Percentiles rank a stretch among this genome's conserved stretches.
Conservation (phyloP, 2,329 filamentous ascomycete genomes). For the Cryphonectria naterciae region DNA sequence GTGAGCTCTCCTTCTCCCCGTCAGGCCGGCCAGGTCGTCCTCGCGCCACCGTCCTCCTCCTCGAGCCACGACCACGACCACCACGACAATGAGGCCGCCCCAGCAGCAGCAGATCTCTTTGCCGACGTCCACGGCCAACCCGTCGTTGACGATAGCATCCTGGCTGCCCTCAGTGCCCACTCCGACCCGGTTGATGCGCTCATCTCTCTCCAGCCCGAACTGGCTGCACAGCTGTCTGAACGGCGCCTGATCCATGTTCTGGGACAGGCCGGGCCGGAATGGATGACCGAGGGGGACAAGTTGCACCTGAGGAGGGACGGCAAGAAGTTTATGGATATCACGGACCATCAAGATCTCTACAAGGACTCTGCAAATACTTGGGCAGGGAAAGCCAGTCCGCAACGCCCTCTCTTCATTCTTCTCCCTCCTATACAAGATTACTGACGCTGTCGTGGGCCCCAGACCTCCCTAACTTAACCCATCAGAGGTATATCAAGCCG, state of each 20-base stretch:
- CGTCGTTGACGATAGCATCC: constrained; percentile 21
- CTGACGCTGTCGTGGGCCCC: neutral
- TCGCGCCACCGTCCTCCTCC: constrained; percentile 6
- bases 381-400: constrained; percentile 39
- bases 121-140: neutral
- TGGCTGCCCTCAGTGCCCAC: constrained; percentile 18
- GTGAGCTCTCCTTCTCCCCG: constrained; percentile 14
- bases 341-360: constrained; percentile 59
- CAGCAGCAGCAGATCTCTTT: neutral
- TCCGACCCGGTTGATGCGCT: constrained; percentile 24
- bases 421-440: neutral
- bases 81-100: neutral
- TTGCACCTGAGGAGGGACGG: constrained; percentile 68
- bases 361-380: constrained; percentile 28
- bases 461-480: constrained; percentile 43
- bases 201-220: constrained; percentile 23
- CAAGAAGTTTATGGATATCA: constrained; percentile 75
- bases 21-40: constrained; percentile 16
- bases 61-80: neutral
- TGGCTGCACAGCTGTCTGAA: constrained; percentile 38
- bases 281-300: constrained; percentile 76
- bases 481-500: constrained; percentile 59
- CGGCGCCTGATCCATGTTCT: constrained; percentile 66
- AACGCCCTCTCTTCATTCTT: neutral
- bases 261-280: constrained; percentile 63